A percentile compares a stretch with the other conserved stretches of the same genome.
Conservation (phyloP, 306 rosid species). For the Glycine tomentella region DNA sequence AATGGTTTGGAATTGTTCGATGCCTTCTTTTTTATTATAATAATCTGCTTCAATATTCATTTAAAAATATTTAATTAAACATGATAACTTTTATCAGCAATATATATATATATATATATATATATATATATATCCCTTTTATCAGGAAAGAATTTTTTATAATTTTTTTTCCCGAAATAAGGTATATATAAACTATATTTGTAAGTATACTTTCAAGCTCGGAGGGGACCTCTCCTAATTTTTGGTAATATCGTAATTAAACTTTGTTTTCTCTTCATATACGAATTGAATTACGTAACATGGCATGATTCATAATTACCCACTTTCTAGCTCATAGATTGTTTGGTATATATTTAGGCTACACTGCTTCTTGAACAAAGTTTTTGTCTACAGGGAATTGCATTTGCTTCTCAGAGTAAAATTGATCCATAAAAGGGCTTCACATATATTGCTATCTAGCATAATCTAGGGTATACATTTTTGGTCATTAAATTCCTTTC, state of each 20-base stretch:
- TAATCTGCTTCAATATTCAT: too few relatives aligned
- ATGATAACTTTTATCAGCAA: not conserved
- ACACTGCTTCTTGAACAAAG: constrained; percentile 77
- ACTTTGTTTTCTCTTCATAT: not conserved
- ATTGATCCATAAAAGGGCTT: not conserved
- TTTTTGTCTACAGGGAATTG: constrained; percentile 44
- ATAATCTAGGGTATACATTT: not conserved
- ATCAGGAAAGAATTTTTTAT: not conserved
- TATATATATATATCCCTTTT: not conserved
- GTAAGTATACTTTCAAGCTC: too few relatives aligned
- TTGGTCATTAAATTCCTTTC: constrained; percentile 16
- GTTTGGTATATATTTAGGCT: constrained; percentile 28
- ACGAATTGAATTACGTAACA: not conserved
- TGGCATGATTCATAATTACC: not conserved
- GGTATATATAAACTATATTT: too few relatives aligned
- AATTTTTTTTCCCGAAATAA: not conserved
- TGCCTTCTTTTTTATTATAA: too few relatives aligned
- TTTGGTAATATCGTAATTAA: not conserved
- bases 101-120: too few relatives aligned
- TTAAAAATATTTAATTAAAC: too few relatives aligned
- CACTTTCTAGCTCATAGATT: constrained; percentile 17
- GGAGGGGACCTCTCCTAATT: too few relatives aligned
- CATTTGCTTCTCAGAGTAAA: constrained; percentile 67
- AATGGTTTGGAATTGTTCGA: too few relatives aligned
- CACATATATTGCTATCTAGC: not conserved